These are phyloP conservation scores for Coniosporium tulheliwenetii DNA, from an alignment of 2,329 filamentous ascomycete species.

Conservation along the genomic window DNA sequence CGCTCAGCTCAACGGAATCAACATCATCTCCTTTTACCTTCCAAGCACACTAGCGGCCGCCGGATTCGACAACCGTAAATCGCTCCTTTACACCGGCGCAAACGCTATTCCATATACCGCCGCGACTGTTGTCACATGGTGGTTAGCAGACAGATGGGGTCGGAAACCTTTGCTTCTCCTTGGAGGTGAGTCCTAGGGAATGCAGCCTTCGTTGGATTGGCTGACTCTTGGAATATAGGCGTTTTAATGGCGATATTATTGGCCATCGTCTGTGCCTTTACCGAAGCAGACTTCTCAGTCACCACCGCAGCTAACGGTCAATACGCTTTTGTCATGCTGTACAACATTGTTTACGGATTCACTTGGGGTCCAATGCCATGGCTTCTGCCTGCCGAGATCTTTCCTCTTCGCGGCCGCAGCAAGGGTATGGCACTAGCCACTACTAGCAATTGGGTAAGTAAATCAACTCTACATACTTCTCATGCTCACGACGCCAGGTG, in stretches of 20 bases:
- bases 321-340: slow-evolving; percentile 23
- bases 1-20: slow-evolving; percentile 25
- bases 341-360: slow-evolving; percentile 21
- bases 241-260: slow-evolving; percentile 17
- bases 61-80: slow-evolving; percentile 21
- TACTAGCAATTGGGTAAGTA: slow-evolving; percentile 21
- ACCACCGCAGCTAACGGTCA: slow-evolving; percentile 19
- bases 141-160: slow-evolving; percentile 23
- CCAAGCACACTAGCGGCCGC: slow-evolving; percentile 19
- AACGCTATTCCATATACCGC: slow-evolving; percentile 24
- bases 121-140: slow-evolving; percentile 24
- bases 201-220: not conserved
- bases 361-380: slow-evolving; percentile 26
- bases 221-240: slow-evolving; percentile 6
- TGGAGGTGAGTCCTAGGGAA: slow-evolving; percentile 7
- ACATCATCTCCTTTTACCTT: slow-evolving; percentile 27
- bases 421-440: slow-evolving; percentile 25
- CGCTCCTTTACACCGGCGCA: slow-evolving; percentile 23
- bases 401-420: slow-evolving; percentile 20
- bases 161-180: slow-evolving; percentile 21
- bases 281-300: slow-evolving; percentile 14
- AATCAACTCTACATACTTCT: too few relatives aligned
- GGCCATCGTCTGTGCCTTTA: slow-evolving; percentile 22
- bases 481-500: slow-evolving; percentile 2
- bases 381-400: slow-evolving; percentile 20